These are phyloP conservation scores for Tuber magnatum DNA, from an alignment of 495 filamentous ascomycete genomes.

Conservation along the genomic window DNA sequence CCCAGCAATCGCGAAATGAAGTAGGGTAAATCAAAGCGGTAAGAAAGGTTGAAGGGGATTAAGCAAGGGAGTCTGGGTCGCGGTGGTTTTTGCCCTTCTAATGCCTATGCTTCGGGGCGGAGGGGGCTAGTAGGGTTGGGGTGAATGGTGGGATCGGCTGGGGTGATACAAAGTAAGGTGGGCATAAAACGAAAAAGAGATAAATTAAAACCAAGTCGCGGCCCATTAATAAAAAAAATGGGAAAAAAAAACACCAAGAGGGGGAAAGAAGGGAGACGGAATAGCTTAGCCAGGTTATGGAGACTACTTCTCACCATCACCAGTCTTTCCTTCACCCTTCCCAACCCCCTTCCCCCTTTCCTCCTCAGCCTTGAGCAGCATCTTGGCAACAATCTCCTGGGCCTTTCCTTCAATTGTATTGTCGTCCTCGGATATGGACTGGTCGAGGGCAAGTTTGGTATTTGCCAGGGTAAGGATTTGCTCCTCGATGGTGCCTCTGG, in stretches of 20 bases:
- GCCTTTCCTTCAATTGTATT: conserved; percentile 50
- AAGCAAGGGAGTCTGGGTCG: neutral
- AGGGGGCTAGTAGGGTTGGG: neutral
- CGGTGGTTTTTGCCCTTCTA: neutral
- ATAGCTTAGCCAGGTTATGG: neutral
- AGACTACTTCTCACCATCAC: neutral
- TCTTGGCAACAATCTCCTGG: conserved; percentile 57
- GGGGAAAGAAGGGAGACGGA: neutral
- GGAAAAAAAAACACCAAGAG: neutral
- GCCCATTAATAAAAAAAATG: neutral
- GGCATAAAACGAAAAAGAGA: neutral
- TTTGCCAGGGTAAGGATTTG: conserved; percentile 82
- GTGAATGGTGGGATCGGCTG: neutral
- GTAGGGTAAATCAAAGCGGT: neutral
- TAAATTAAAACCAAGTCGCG: neutral
- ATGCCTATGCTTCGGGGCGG: neutral
- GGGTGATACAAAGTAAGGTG: neutral
- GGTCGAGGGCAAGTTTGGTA: conserved; percentile 87
- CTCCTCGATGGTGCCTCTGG: conserved; percentile 79
- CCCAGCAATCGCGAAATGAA: neutral
- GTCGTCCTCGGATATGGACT: conserved; percentile 57
- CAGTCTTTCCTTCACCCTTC: neutral
- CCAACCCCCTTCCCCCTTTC: neutral
- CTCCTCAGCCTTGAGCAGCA: conserved; percentile 47
- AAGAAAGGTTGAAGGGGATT: neutral